Evolutionary conservation across 768 basidiomycete genomes (phyloP).

Genomic region (Zangia roseola): DNA sequence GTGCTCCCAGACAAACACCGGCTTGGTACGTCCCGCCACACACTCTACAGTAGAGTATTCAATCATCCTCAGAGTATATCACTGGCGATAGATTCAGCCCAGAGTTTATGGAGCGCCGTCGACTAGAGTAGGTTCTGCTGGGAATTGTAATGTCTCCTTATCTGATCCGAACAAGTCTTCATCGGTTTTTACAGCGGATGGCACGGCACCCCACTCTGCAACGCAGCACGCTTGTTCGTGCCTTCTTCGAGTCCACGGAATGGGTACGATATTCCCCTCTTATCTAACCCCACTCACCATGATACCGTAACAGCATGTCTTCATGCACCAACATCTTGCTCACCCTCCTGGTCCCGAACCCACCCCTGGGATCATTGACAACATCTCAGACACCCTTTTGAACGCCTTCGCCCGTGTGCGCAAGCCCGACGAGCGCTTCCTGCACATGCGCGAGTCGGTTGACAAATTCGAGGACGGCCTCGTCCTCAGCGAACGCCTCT

Average conservation of each 20-base stretch:
- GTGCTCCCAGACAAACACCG: slow-evolving; percentile 96
- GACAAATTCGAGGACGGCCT: slow-evolving; percentile 99
- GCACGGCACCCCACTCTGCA: slow-evolving; percentile 94
- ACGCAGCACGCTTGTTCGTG: slow-evolving; percentile 84
- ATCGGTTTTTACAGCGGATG: slow-evolving; percentile 88
- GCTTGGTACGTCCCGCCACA: slow-evolving; percentile 59
- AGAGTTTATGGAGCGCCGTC: slow-evolving; percentile 93
- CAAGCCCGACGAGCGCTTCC: slow-evolving; percentile 95
- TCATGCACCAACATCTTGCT: slow-evolving; percentile 95
- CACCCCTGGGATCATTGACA: slow-evolving; percentile 82
- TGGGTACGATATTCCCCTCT: slow-evolving; percentile 61
- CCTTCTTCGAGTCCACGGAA: slow-evolving; percentile 97
- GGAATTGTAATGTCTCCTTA: background rate
- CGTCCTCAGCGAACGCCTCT: slow-evolving; percentile 74
- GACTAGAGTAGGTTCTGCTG: slow-evolving; percentile 68
- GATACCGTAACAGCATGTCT: slow-evolving; percentile 65
- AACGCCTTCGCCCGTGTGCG: slow-evolving; percentile 95
- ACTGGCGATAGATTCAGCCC: slow-evolving; percentile 97
- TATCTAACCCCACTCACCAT: slow-evolving; percentile 3
- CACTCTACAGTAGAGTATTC: background rate
- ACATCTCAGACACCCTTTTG: slow-evolving; percentile 91
- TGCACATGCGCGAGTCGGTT: slow-evolving; percentile 86
- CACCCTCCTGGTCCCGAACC: slow-evolving; percentile 88
- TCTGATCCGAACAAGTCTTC: slow-evolving; percentile 54
- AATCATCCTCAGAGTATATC: slow-evolving; percentile 72